Base-by-base conservation (phyloP, 2,329 filamentous ascomycete genomes). In the Emmonsia crescens region DNA sequence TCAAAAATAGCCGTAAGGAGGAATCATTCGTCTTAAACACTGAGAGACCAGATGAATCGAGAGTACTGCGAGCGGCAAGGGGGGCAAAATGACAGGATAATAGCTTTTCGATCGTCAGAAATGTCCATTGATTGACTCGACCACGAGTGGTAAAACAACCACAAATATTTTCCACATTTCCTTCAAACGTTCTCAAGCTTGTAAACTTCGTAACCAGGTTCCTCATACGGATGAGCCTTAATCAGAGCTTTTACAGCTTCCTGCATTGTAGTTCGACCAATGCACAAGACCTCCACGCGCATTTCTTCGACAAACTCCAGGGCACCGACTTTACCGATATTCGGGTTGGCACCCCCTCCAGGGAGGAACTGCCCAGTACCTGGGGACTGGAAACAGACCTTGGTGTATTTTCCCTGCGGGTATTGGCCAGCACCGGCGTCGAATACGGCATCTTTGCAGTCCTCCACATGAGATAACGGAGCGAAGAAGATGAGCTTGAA, bases 141-240 rank as follows among this genome's bases (percentile, higher is more conserved):
- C 2, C 24, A 57, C n/a, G 29, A 36, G 51, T 10, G 29, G 19
- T 21, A 31, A 29, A 42, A 57, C 38, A 14, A 9, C 27, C 51
- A n/a, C n/a, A 56, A n/a, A 46, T 31, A 33, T 14, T 9, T 36
- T 8, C 3, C 57, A 4, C 31, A 51, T 33, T 40, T 29, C 27
- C 14, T 29, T 33, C 57, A 33, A 36, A 77, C 68, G 66, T 76
- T 68, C 65, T 79, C 77, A 68, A 77, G 69, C 63, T 72, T 76
- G 64, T 75, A 75, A 27, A 78, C 77, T 63, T 77, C 76, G 68
- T 77, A 77, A 14, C 72, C 74, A 29, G 76, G 74, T 64, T 77
- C 74, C 60, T 79, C 77, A 65, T 78, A 79, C 5, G 77, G 77
- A 72, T 79, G 77, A n/a, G 73, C 73, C 62, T 70, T 70, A 29